A percentile compares a stretch with the other conserved stretches of the same genome.
These are phyloP conservation scores for Eucalyptus fibrosa DNA, from an alignment of 345 rosid species.

Conservation along the genomic window DNA sequence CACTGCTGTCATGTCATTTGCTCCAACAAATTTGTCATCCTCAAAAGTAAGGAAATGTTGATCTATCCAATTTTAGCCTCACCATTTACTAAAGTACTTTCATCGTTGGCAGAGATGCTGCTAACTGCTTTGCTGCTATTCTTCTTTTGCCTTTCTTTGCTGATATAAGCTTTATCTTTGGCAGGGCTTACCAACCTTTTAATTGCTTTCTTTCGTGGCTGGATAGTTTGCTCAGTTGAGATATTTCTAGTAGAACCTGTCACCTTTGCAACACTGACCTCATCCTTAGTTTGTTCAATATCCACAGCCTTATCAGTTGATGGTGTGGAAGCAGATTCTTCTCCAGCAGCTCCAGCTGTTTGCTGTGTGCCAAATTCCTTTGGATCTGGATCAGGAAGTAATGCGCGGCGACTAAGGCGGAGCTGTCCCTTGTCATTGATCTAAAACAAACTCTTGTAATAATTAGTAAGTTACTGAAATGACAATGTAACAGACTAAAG, in stretches of 20 bases:
- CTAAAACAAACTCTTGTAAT: constrained; percentile 17
- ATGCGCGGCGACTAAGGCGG: constrained; percentile 77
- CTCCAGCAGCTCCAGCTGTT: constrained; percentile 9
- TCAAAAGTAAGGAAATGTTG: background rate
- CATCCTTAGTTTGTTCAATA: constrained; percentile 9
- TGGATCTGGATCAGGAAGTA: constrained; percentile 54
- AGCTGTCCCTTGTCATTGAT: constrained; percentile 94
- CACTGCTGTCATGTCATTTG: background rate
- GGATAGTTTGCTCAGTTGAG: constrained; percentile 16
- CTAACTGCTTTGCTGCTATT: constrained; percentile 19
- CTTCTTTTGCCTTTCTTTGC: constrained; percentile 26
- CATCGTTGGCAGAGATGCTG: constrained; percentile 19
- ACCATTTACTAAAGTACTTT: constrained; percentile 42
- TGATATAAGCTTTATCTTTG: constrained; percentile 11
- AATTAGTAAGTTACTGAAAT: background rate
- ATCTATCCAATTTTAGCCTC: constrained; percentile 46
- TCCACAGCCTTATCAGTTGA: constrained; percentile 13
- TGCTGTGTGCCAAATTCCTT: constrained; percentile 29
- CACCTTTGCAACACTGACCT: constrained; percentile 3
- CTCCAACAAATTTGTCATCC: background rate
- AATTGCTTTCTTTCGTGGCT: constrained; percentile 42
- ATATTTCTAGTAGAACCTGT: constrained; percentile 17
- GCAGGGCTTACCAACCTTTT: constrained; percentile 33
- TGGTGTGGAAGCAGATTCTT: constrained; percentile 1
- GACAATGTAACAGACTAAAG: background rate